A percentile compares a stretch with the other conserved stretches of the same genome.
Conservation (phyloP, 2,329 filamentous ascomycete genomes). For the Raffaelea albimanens region DNA sequence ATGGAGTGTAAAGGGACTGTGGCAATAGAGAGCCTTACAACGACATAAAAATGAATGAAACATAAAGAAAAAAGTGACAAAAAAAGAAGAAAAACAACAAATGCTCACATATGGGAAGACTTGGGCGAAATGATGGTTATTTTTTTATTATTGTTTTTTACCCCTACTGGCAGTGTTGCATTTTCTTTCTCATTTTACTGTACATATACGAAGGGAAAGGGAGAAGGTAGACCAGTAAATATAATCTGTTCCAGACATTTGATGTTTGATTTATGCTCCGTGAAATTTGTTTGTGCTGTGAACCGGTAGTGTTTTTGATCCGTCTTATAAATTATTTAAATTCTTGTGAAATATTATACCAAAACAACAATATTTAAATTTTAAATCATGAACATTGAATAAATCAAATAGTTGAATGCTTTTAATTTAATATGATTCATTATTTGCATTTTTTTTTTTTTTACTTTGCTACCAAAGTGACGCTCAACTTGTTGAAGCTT, state of each 20-base stretch:
- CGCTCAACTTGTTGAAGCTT: neutral
- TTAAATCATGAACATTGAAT: no score
- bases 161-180: neutral
- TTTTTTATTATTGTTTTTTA: conserved; percentile 4
- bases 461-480: neutral
- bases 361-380: no score
- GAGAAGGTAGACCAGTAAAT: conserved; percentile 12
- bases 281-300: neutral
- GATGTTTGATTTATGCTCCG: neutral
- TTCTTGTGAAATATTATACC: neutral
- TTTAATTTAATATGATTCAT: neutral
- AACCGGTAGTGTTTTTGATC: neutral
- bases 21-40: conserved; percentile 9
- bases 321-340: neutral
- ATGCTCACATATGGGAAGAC: neutral
- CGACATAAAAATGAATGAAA: conserved; percentile 3
- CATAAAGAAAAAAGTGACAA: conserved; percentile 11
- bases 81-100: conserved; percentile 1
- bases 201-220: conserved; percentile 16
- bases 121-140: conserved; percentile 23
- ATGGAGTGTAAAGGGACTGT: conserved; percentile 36
- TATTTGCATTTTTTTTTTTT: neutral
- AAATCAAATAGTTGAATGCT: no score
- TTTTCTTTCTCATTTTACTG: conserved; percentile 8
- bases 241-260: conserved; percentile 2